Conservation (phyloP, 331 rosid genomes). For the Quercus phellos region DNA sequence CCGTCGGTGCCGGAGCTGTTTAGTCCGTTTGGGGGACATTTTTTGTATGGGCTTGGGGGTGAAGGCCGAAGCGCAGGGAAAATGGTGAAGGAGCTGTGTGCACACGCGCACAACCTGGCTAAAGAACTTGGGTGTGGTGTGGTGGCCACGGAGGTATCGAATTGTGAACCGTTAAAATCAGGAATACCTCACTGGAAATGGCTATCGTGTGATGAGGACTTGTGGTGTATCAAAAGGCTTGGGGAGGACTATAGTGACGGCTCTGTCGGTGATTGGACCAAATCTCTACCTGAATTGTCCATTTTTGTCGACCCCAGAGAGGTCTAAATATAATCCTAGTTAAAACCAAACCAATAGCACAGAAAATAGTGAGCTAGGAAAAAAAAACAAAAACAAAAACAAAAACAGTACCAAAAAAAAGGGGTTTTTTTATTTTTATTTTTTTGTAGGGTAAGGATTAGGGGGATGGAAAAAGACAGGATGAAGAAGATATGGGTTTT, state of each 20-base stretch:
- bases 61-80: constrained; percentile 59
- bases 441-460: neutral
- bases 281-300: constrained; percentile 63
- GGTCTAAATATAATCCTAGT: constrained; percentile 31
- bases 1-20: constrained; percentile 82
- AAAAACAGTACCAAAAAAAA: neutral
- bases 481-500: constrained; percentile 17
- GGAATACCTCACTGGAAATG: constrained; percentile 92
- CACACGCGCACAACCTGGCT: constrained; percentile 70
- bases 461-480: neutral
- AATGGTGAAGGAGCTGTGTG: constrained; percentile 61
- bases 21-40: constrained; percentile 72
- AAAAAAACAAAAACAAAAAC: neutral
- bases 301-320: constrained; percentile 98
- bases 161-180: constrained; percentile 47
- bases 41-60: constrained; percentile 79
- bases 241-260: constrained; percentile 86
- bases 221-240: constrained; percentile 84
- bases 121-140: constrained; percentile 63
- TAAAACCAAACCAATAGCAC: neutral
- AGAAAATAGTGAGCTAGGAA: neutral
- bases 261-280: constrained; percentile 94
- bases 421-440: too few relatives aligned
- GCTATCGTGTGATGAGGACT: constrained; percentile 70
- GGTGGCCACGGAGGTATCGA: constrained; percentile 79